phyloP scores from a whole-genome alignment of 345 rosid genomes.

The Populus alba region DNA sequence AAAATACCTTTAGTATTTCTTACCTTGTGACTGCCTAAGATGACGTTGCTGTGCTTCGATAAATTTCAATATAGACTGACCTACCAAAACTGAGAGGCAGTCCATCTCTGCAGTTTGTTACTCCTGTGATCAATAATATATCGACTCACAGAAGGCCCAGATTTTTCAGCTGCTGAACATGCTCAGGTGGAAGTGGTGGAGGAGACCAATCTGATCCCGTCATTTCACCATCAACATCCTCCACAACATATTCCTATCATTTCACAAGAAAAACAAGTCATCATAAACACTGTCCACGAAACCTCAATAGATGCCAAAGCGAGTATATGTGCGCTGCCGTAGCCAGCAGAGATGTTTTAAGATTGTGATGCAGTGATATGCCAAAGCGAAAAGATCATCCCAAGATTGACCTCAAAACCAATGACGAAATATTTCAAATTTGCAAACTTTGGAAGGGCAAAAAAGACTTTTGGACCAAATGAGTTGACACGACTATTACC shows the following conservation, averaged over 20 bases:
- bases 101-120: constrained; percentile 26
- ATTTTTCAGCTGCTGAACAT: constrained; percentile 84
- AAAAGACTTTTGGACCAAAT: not conserved
- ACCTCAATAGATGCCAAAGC: not conserved
- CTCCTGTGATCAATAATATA: constrained; percentile 8
- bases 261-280: not conserved
- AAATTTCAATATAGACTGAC: constrained; percentile 17
- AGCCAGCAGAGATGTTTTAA: not conserved
- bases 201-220: constrained; percentile 88
- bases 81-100: constrained; percentile 23
- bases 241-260: constrained; percentile 87
- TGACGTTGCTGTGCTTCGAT: not conserved
- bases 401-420: not conserved
- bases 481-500: not conserved
- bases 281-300: not conserved
- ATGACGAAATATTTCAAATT: not conserved
- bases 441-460: not conserved
- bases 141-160: constrained; percentile 70
- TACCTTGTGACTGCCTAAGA: constrained; percentile 3
- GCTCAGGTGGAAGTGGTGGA: constrained; percentile 80
- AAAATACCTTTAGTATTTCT: not conserved
- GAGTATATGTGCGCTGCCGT: not conserved
- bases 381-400: not conserved
- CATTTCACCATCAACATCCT: constrained; percentile 93
- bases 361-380: not conserved